Percentiles rank a stretch among this genome's conserved stretches.
Conservation (phyloP, 768 basidiomycete genomes). For the Krasilnikovozyma curviuscula region DNA sequence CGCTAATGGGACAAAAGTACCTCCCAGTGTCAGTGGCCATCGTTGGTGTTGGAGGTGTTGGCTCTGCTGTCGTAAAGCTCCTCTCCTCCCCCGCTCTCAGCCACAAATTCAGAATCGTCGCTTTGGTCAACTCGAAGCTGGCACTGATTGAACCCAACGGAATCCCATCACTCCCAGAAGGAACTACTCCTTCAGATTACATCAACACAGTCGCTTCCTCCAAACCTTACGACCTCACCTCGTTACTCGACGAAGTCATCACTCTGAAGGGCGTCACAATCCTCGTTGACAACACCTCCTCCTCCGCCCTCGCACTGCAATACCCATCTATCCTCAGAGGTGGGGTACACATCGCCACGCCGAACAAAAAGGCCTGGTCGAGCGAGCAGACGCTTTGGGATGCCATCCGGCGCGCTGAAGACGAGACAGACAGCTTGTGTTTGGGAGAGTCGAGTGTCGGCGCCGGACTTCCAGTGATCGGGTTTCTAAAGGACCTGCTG, state of each 20-base stretch:
- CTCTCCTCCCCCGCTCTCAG: constrained; percentile 41
- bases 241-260: constrained; percentile 24
- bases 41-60: constrained; percentile 81
- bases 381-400: constrained; percentile 48
- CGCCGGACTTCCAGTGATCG: constrained; percentile 77
- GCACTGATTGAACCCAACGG: constrained; percentile 15
- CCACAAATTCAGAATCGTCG: constrained; percentile 24
- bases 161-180: constrained; percentile 17
- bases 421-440: constrained; percentile 30
- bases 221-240: constrained; percentile 30
- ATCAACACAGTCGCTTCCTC: constrained; percentile 31
- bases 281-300: constrained; percentile 77
- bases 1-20: too few species aligned
- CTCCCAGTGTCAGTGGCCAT: too few species aligned
- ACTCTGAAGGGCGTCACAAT: constrained; percentile 36
- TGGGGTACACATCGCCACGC: constrained; percentile 76
- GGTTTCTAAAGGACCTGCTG: constrained; percentile 76
- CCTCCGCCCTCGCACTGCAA: constrained; percentile 52
- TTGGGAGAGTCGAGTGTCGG: constrained; percentile 77
- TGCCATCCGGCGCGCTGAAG: constrained; percentile 41
- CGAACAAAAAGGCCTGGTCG: constrained; percentile 93
- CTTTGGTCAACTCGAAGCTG: constrained; percentile 29
- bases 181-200: constrained; percentile 20
- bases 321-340: constrained; percentile 62
- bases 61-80: constrained; percentile 65